Evolutionary conservation across 106 monocot species (phyloP).

Genomic region (Triglochin maritima): DNA sequence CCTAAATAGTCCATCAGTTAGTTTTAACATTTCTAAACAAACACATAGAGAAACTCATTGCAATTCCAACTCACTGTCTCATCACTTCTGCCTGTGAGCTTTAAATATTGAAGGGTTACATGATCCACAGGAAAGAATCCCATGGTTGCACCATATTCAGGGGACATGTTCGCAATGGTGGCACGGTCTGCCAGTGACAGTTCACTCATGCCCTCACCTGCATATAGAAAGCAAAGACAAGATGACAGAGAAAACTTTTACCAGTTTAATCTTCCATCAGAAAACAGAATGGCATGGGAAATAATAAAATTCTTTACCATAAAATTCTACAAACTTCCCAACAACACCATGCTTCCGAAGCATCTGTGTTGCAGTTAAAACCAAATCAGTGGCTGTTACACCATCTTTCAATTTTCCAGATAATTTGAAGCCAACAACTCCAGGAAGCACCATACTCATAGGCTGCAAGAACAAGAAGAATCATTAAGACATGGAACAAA

Average conservation of each 20-base stretch:
- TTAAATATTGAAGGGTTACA: slow-evolving; percentile 72
- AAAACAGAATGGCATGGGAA: not conserved
- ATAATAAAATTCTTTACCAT: slow-evolving; percentile 35
- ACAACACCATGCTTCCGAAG: slow-evolving; percentile 90
- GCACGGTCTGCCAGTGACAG: slow-evolving; percentile 85
- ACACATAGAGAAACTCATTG: not conserved
- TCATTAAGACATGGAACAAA: not conserved
- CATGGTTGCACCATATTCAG: slow-evolving; percentile 98
- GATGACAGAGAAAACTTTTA: not conserved
- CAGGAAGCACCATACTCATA: slow-evolving; percentile 92
- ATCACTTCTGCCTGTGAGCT: slow-evolving; percentile 85
- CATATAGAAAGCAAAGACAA: not conserved
- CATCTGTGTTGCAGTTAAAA: slow-evolving; percentile 86
- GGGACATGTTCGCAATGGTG: slow-evolving; percentile 96
- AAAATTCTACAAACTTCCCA: slow-evolving; percentile 94
- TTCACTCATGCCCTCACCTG: slow-evolving; percentile 73
- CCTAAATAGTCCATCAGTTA: slow-evolving; percentile 19
- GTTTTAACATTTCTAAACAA: no score
- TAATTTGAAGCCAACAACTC: slow-evolving; percentile 81
- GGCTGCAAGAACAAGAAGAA: slow-evolving; percentile 33
- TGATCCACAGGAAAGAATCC: slow-evolving; percentile 98
- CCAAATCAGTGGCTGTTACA: slow-evolving; percentile 86
- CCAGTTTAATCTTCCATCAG: not conserved
- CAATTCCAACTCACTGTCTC: slow-evolving; percentile 52
- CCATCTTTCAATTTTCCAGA: slow-evolving; percentile 62